Evolutionary conservation across 208 protist genomes (phyloP).

Genomic region (Wallacemonas sp.): DNA sequence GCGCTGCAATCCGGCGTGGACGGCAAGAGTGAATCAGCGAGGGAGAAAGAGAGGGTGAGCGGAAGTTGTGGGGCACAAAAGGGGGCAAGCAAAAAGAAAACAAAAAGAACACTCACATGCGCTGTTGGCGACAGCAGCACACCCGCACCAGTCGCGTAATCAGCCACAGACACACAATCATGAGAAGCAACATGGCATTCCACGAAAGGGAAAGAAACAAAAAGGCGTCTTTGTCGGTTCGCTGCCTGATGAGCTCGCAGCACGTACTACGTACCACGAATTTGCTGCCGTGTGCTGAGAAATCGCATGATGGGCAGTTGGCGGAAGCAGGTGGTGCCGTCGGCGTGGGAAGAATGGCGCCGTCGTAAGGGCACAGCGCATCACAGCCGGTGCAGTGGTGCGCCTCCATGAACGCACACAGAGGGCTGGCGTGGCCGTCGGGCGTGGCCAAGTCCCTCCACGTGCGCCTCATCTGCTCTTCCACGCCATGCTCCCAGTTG

Average conservation of each 20-base stretch:
- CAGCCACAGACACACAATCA: conserved; percentile 2
- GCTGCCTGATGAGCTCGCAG: not conserved
- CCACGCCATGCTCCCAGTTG: conserved; percentile 1
- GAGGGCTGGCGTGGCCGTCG: not conserved
- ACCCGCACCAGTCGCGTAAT: not conserved
- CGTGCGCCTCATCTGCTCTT: not conserved
- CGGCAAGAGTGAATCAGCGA: not conserved
- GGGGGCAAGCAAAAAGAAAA: conserved; percentile 8
- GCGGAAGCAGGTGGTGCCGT: not conserved
- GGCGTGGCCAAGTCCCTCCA: not conserved
- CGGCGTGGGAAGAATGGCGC: not conserved
- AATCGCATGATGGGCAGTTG: not conserved
- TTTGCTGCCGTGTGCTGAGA: not conserved
- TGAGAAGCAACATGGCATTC: not conserved
- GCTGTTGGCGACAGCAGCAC: not conserved
- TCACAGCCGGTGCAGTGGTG: not conserved
- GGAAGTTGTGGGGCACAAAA: not conserved
- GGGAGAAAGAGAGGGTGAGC: not conserved
- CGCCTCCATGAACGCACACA: not conserved
- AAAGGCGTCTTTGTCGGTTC: not conserved
- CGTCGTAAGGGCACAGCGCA: not conserved
- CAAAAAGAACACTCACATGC: not conserved
- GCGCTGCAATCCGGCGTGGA: too few species aligned
- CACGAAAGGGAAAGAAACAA: not conserved
- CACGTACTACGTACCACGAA: not conserved